These are phyloP conservation scores for Amaranthus tricolor DNA, from an alignment of 179 eudicot genomes.

Conservation along the genomic window DNA sequence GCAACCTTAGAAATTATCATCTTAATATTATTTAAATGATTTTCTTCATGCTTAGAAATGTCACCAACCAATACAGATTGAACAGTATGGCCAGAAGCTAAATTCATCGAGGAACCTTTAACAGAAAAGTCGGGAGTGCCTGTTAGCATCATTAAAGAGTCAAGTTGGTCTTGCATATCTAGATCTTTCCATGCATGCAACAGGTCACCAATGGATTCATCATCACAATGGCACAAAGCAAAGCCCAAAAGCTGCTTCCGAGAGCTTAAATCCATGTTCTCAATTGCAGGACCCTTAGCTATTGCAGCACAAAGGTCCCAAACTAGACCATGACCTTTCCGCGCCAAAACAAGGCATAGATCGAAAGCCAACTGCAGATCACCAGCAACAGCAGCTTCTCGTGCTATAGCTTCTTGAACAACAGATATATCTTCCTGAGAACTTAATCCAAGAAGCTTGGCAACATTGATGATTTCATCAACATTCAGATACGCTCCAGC, in stretches of 20 bases:
- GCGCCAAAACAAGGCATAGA: constrained; percentile 80
- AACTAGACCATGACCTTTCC: constrained; percentile 80
- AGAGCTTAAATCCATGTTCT: constrained; percentile 69
- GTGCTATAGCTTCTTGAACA: constrained; percentile 94
- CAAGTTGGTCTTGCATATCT: constrained; percentile 78
- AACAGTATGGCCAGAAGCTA: constrained; percentile 31
- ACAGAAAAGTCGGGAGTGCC: constrained; percentile 54
- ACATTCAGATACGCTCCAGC: constrained; percentile 86
- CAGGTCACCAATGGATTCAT: constrained; percentile 91
- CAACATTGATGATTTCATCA: constrained; percentile 88
- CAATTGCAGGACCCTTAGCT: constrained; percentile 91
- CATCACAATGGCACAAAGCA: constrained; percentile 97
- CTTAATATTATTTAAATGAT: constrained; percentile 42
- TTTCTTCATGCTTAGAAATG: constrained; percentile 39
- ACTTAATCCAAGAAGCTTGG: constrained; percentile 91
- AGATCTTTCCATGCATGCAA: constrained; percentile 92
- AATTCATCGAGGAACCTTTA: constrained; percentile 33
- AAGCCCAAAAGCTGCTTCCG: constrained; percentile 86
- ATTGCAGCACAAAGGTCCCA: constrained; percentile 99
- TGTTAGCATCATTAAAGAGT: constrained; percentile 49
- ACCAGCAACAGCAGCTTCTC: constrained; percentile 99
- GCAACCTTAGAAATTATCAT: constrained; percentile 54
- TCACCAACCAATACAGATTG: constrained; percentile 41
- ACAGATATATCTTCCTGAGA: constrained; percentile 80
- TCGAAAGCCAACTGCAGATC: constrained; percentile 91